Base-by-base conservation (phyloP, 306 rosid species). In the Trichosanthes cucumerina region DNA sequence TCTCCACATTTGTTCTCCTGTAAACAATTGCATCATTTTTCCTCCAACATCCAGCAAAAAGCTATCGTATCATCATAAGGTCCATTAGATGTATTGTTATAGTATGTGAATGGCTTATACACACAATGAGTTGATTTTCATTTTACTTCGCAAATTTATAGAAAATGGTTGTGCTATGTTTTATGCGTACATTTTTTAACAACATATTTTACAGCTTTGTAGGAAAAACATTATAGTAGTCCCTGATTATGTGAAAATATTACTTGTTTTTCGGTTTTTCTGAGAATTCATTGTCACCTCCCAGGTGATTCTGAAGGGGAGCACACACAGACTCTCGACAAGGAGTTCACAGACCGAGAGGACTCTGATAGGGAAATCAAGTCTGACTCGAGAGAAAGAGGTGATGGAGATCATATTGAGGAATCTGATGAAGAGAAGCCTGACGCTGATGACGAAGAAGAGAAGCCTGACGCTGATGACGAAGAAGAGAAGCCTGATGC, bases 231-330 rank as follows among this genome's bases (percentile, higher is more conserved):
- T 49, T 36, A n/a, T n/a, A n/a, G 21, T 34, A 9, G 66, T 79
- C 47, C 24, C 59, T 34, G 24, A 7, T 23, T 28, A 31, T 26
- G 26, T n/a, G 66, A 73, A 12, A 73, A 12, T 4, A 4, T 46
- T 38, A 54, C 9, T 47, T 52, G 66, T 43, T 54, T 34, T 26
- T 23, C 49, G 54, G 72, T 82, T 59, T 50, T n/a, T 81, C 52
- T 69, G 69, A 47, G 11, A 43, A 49, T 72, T 70, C 7, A 8
- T 78, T 12, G 47, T 58, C 65, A 75, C 6, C 76, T 85, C 82
- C 75, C 82, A 85, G 97, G 83, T 81, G 88, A 86, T 84, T 88
- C 91, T 49, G 97, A 84, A 49, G 93, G 82, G 60, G 95, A 88
- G 79, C 83, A 81, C 58, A 78, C 85, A 80, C 88, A 80, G 82